Evolutionary conservation across 306 rosid species (phyloP).

Genomic region (Styphnolobium japonicum): DNA sequence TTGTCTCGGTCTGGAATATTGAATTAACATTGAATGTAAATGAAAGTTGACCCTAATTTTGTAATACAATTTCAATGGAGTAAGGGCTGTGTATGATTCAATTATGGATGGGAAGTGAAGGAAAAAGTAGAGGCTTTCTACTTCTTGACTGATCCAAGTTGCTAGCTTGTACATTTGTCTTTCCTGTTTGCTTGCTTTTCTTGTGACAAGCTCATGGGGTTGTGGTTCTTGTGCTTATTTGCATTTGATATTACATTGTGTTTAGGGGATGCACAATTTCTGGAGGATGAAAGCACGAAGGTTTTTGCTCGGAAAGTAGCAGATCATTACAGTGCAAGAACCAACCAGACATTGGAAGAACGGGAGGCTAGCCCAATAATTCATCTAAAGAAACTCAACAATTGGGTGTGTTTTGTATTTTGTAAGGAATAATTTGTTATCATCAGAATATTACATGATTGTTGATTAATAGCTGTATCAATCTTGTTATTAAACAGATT

Average conservation of each 20-base stretch:
- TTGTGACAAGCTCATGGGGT: background rate
- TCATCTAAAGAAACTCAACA: conserved; percentile 89
- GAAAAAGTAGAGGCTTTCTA: background rate
- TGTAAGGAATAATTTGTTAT: background rate
- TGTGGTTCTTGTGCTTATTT: conserved; percentile 13
- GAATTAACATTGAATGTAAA: background rate
- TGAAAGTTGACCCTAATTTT: conserved; percentile 4
- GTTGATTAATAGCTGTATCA: background rate
- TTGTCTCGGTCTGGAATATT: background rate
- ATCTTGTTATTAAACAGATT: conserved; percentile 53
- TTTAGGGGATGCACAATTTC: conserved; percentile 65
- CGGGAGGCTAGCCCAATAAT: conserved; percentile 88
- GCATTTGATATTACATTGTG: conserved; percentile 22
- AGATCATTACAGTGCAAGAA: conserved; percentile 88
- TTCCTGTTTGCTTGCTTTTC: background rate
- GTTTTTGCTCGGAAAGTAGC: conserved; percentile 85
- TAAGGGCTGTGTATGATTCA: no score
- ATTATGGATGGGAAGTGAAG: background rate
- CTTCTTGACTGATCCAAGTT: background rate
- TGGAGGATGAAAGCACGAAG: conserved; percentile 92
- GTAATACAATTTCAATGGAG: no score
- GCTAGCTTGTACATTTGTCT: background rate
- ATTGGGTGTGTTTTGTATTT: conserved; percentile 59
- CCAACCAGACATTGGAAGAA: conserved; percentile 89
- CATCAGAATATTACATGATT: background rate